Evolutionary conservation across 306 rosid species (phyloP).

Genomic region (Leucaena leucocephala): DNA sequence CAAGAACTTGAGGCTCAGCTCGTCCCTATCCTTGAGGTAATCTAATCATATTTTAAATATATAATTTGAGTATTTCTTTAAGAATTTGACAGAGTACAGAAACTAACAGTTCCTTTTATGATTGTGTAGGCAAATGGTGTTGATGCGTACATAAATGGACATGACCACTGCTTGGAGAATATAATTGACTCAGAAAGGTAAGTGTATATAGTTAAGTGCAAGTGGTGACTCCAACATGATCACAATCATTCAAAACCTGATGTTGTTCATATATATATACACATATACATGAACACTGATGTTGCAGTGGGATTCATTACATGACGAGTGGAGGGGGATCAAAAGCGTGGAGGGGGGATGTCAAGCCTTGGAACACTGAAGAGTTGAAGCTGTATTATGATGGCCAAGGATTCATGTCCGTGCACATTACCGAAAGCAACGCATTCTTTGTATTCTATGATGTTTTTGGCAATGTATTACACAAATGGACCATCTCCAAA

Average conservation of each 20-base stretch:
- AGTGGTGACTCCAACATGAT: constrained; percentile 10
- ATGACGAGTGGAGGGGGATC: constrained; percentile 92
- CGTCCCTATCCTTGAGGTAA: constrained; percentile 62
- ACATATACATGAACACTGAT: not conserved
- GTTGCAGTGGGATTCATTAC: constrained; percentile 62
- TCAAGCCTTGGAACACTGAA: constrained; percentile 36
- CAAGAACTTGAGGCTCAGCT: constrained; percentile 59
- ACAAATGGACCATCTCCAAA: constrained; percentile 58
- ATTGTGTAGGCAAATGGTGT: constrained; percentile 55
- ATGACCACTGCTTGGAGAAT: constrained; percentile 85
- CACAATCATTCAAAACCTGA: constrained; percentile 14
- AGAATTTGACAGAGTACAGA: not conserved
- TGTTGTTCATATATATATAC: not conserved
- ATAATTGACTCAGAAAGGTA: constrained; percentile 59
- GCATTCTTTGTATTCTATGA: constrained; percentile 63
- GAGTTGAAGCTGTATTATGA: constrained; percentile 71
- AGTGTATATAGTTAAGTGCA: not conserved
- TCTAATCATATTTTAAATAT: not conserved
- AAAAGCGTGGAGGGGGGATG: constrained; percentile 75
- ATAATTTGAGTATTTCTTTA: not conserved
- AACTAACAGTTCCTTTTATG: not conserved
- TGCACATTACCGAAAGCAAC: constrained; percentile 49
- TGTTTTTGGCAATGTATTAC: constrained; percentile 62
- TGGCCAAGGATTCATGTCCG: constrained; percentile 89
- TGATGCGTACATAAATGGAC: constrained; percentile 83